Evolutionary conservation across 805 yeast species (phyloP).

Genomic region (Brettanomyces nanus): DNA sequence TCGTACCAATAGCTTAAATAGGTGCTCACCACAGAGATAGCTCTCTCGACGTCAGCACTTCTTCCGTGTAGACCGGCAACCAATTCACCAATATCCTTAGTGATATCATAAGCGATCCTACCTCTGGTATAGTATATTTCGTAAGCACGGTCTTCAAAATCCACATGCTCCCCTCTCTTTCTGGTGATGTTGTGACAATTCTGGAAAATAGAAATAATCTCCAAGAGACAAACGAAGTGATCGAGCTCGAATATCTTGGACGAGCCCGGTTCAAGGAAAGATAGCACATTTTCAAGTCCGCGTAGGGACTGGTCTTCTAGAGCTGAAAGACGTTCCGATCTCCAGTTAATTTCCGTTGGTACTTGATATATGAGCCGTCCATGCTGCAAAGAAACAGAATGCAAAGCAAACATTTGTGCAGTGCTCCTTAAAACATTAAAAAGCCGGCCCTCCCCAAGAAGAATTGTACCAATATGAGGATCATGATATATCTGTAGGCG

Average conservation of each 20-base stretch:
- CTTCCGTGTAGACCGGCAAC: slow-evolving; percentile 14
- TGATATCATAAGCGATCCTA: slow-evolving; percentile 16
- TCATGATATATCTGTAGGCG: slow-evolving; percentile 26
- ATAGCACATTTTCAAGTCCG: slow-evolving; percentile 14
- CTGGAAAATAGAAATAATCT: slow-evolving; percentile 47
- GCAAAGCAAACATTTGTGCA: slow-evolving; percentile 1
- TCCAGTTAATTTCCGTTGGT: neutral
- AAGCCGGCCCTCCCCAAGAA: slow-evolving; percentile 33
- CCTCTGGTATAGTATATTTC: slow-evolving; percentile 38
- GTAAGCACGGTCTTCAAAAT: slow-evolving; percentile 44
- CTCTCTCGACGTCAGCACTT: slow-evolving; percentile 20
- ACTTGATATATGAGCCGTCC: neutral
- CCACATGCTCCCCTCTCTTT: slow-evolving; percentile 63
- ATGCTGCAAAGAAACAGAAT: neutral
- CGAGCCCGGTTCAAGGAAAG: slow-evolving; percentile 20
- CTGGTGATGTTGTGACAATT: slow-evolving; percentile 48
- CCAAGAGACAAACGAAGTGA: slow-evolving; percentile 31
- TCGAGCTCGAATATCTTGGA: slow-evolving; percentile 13
- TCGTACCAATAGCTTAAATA: neutral
- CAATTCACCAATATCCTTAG: slow-evolving; percentile 19
- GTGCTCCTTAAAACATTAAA: slow-evolving; percentile 34
- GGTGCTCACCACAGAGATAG: slow-evolving; percentile 10
- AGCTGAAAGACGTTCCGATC: neutral
- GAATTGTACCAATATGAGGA: slow-evolving; percentile 26
- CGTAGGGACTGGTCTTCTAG: neutral